Evolutionary conservation across 2,329 filamentous ascomycete species (phyloP).

Genomic region (Monosporascus sp.): DNA sequence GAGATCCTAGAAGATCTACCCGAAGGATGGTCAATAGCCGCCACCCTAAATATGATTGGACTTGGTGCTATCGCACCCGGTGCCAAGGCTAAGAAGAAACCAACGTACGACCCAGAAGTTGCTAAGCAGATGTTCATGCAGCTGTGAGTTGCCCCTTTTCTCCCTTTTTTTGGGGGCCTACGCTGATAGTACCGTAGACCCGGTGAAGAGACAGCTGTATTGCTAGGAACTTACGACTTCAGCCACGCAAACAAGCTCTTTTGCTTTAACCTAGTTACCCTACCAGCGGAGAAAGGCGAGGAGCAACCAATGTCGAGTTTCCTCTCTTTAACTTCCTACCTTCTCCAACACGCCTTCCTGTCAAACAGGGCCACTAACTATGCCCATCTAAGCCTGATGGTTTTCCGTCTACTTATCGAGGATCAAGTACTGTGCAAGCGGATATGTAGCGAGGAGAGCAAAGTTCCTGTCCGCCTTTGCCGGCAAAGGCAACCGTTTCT

Average conservation of each 20-base stretch:
- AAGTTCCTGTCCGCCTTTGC: constrained; percentile 73
- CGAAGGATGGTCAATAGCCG: constrained; percentile 80
- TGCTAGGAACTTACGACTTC: constrained; percentile 90
- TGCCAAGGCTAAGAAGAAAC: constrained; percentile 53
- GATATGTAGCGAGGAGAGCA: constrained; percentile 75
- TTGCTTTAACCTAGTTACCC: constrained; percentile 73
- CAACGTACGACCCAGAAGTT: constrained; percentile 68
- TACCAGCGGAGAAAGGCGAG: constrained; percentile 56
- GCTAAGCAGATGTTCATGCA: constrained; percentile 75
- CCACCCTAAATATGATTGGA: constrained; percentile 78
- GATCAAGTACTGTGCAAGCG: constrained; percentile 77
- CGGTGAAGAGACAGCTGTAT: constrained; percentile 68
- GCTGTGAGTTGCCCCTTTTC: constrained; percentile 53
- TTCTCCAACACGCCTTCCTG: constrained; percentile 88
- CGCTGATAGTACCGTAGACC: constrained; percentile 52
- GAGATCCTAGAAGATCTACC: constrained; percentile 85
- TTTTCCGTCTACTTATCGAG: constrained; percentile 80
- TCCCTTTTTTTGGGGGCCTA: constrained; percentile 10
- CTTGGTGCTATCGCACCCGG: constrained; percentile 70
- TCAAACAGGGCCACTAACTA: constrained; percentile 76
- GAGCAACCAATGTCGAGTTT: constrained; percentile 77
- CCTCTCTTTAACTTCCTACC: constrained; percentile 84
- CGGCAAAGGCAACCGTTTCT: constrained; percentile 84
- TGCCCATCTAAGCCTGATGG: constrained; percentile 78
- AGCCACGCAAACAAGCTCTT: constrained; percentile 93